Evolutionary conservation across 116 monocot species (phyloP), one percentile per base, ranked within the genome.

Genomic region (Iris pallida): DNA sequence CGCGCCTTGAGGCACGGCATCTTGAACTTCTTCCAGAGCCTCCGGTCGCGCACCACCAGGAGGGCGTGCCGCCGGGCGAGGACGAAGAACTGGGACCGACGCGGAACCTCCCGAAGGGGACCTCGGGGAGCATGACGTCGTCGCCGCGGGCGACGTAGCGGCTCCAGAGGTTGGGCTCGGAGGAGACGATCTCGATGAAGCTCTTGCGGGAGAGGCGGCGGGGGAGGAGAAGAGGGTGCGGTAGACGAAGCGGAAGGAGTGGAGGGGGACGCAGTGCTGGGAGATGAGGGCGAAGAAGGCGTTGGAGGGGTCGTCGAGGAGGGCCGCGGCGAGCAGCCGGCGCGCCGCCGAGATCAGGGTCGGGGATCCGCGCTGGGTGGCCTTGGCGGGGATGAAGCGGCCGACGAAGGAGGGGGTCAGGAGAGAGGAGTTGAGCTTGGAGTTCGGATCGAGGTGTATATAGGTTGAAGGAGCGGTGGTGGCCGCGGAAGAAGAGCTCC

Each of bases 51-150:
- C 2, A 98, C 93, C 13, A 98, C 88, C 30, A 82, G 41, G n/a
- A 88, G 15, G 11, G 97, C 93, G 53, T 98, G 97, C 13, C 68
- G 73, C 10, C 97, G 58, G 1, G 90, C 63, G 5, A 98, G 77
- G 4, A 88, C 55, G 76, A 92, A 98, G 76, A 98, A 98, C 72
- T 98, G 97, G 10, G 97, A 98, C 97, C 97, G 0, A 82, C 83
- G 4, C 93, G 83, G 75, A 98, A 98, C 10, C 53, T 46, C 12
- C 73, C 72, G 42, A 93, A 98, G 4, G 93, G 83, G 7, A 98
- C 80, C 54, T 98, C 97, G 0, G 93, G 97, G 7, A 98, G 69
- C 97, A 98, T 98, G 6, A 70, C 80, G 56, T 77, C 47, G 44
- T 88, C 83, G 13, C 97, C 97, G 13, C 93, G 78, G 7, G 97